Evolutionary conservation across 1,284 basidiomycete species (phyloP), one percentile per base, ranked within the genome.

Genomic region (Cutaneotrichosporon sp.): DNA sequence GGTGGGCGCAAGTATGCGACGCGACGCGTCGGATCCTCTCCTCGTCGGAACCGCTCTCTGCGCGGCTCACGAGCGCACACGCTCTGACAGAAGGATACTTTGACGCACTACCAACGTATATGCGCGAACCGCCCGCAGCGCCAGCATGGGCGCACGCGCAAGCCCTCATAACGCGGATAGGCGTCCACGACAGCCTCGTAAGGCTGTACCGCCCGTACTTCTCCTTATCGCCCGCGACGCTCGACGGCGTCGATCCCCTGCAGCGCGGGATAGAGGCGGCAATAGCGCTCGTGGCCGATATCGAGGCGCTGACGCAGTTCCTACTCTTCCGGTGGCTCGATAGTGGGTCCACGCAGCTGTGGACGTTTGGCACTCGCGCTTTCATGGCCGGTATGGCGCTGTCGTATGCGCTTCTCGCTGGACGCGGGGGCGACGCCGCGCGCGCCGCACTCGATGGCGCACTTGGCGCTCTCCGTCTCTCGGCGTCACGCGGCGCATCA

Each of bases 131-230:
- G 23, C 17, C 74, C 17, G 67, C 37, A 33, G 53, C 1, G 52
- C 54, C 26, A 30, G 7, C 8, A 1, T 26, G 61, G 70, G 38
- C 18, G 75, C 77, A 26, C 62, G 72, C 44, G 61, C 67, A 22
- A 61, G 60, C 41, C 54, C 73, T 36, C 51, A 57, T 49, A 62
- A 67, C 43, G 53, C 61, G 54, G 4, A 65, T 39, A 9, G 35
- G 22, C 17, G 21, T 23, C 21, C 40, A 41, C 40, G 40, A 41
- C 7, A 14, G 21, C 40, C 22, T 41, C 21, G 22, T 41, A 4
- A 4, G 21, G 21, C 40, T 41, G 2, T 41, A 41, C 40, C 40
- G 40, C 10, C 40, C 40, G 12, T 22, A 41, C 40, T 41, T 41
- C 15, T 20, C 12, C 14, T 17, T 5, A 7, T 7, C 26, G 26